Conservation (phyloP, 345 rosid genomes). For the Gynandropsis gynandra region DNA sequence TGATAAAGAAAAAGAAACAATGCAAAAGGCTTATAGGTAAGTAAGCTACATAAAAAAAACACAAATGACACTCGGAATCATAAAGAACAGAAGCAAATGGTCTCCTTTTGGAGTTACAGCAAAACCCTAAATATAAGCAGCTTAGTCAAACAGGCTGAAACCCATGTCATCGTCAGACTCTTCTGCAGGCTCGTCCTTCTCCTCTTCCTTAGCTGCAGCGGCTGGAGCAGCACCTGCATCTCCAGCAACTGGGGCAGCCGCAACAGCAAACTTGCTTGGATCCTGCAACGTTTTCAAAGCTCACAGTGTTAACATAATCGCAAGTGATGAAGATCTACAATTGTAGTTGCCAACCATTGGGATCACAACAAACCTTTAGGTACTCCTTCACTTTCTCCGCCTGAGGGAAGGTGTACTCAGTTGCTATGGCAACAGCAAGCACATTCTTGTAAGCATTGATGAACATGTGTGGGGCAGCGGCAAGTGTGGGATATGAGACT, state of each 20-base stretch:
- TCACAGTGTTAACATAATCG: not conserved
- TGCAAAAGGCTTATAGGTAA: no score
- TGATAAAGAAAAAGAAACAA: no score
- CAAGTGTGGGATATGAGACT: slow-evolving; percentile 77
- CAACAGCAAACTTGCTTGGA: slow-evolving; percentile 70
- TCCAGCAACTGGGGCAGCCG: slow-evolving; percentile 31
- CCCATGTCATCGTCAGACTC: slow-evolving; percentile 97
- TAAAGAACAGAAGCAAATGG: no score
- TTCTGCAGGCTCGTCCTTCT: slow-evolving; percentile 66
- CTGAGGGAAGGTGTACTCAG: slow-evolving; percentile 68
- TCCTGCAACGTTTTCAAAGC: slow-evolving; percentile 32
- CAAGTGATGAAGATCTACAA: no score
- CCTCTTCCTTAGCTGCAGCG: slow-evolving; percentile 50
- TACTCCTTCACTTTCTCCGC: slow-evolving; percentile 86
- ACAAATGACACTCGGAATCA: no score
- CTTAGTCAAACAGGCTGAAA: slow-evolving; percentile 63
- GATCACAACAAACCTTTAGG: slow-evolving; percentile 39
- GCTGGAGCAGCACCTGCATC: slow-evolving; percentile 30
- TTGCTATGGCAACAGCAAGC: slow-evolving; percentile 57
- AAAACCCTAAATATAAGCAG: no score
- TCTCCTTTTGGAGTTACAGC: no score
- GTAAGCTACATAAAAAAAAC: no score
- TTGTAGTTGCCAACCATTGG: not conserved
- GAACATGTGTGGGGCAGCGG: slow-evolving; percentile 92
- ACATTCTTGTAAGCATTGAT: slow-evolving; percentile 83